phyloP scores from a whole-genome alignment of 192 early-diverging fungal genomes.

The Coemansia sp. region DNA sequence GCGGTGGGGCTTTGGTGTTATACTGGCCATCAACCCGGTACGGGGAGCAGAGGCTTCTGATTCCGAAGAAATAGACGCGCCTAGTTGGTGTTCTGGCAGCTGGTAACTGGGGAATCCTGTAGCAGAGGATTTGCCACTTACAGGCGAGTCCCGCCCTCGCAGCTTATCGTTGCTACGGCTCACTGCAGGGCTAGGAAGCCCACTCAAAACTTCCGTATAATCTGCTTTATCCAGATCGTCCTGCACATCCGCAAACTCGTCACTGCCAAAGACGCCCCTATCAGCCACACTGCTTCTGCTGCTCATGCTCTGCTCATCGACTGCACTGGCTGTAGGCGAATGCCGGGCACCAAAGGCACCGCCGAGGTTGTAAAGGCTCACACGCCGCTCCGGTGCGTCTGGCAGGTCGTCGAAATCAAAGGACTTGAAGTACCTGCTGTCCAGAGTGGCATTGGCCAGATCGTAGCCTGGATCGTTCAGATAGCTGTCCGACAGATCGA shows the following conservation, averaged over 20 bases:
- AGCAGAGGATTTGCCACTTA: background rate
- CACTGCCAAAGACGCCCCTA: background rate
- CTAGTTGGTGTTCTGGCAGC: background rate
- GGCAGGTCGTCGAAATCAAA: slow-evolving; percentile 48
- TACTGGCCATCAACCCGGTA: background rate
- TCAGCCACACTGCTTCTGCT: slow-evolving; percentile 1
- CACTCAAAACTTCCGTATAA: background rate
- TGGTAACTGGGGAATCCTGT: no score
- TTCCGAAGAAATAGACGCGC: background rate
- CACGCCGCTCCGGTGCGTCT: slow-evolving; percentile 35
- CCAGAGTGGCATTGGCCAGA: slow-evolving; percentile 24
- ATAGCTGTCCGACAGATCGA: slow-evolving; percentile 27
- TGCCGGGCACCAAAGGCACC: slow-evolving; percentile 16
- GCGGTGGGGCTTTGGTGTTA: background rate
- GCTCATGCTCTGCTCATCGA: no score
- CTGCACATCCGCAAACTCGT: slow-evolving; percentile 9
- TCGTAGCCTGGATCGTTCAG: slow-evolving; percentile 39
- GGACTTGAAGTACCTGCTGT: slow-evolving; percentile 29
- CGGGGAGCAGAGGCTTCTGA: background rate
- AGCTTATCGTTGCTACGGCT: background rate
- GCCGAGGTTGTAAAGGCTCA: slow-evolving; percentile 37
- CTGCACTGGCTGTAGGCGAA: slow-evolving; percentile 4
- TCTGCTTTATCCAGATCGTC: background rate
- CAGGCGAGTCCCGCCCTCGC: background rate
- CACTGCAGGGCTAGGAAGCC: slow-evolving; percentile 6